Percentiles rank a stretch among this genome's conserved stretches.
phyloP scores from a whole-genome alignment of 345 rosid genomes.

The Lepidium africanum region DNA sequence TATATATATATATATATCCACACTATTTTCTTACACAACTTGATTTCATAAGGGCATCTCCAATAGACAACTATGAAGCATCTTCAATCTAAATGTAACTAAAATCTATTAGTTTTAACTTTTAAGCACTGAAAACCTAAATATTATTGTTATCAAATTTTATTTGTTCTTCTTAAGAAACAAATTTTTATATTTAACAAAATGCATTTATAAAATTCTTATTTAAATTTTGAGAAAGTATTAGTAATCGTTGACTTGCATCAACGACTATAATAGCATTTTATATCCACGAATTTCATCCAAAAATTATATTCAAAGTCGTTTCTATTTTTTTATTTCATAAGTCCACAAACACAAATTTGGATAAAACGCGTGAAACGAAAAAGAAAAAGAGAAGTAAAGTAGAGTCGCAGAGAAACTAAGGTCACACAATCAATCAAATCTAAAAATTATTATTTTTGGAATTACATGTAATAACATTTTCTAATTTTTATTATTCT shows the following conservation, averaged over 20 bases:
- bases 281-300: neutral
- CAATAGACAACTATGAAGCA: too few species aligned
- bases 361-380: constrained; percentile 18
- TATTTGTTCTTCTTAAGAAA: constrained; percentile 1
- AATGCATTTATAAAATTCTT: neutral
- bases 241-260: constrained; percentile 6
- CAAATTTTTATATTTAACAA: neutral
- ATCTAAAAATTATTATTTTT: neutral
- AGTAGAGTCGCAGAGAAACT: constrained; percentile 13
- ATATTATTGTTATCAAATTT: neutral
- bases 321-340: neutral
- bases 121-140: neutral
- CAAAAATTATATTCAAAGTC: constrained; percentile 6
- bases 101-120: neutral
- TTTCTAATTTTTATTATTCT: neutral
- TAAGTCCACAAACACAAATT: neutral
- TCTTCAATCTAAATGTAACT: neutral
- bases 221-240: neutral
- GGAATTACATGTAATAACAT: neutral
- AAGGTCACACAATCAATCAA: constrained; percentile 7
- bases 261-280: neutral
- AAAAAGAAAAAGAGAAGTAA: neutral
- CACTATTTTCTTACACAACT: neutral
- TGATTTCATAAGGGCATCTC: too few species aligned
- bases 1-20: too few species aligned